Evolutionary conservation across 306 rosid genomes (phyloP), one percentile per base, ranked within the genome.

Genomic region (Gastrolobium villosum): DNA sequence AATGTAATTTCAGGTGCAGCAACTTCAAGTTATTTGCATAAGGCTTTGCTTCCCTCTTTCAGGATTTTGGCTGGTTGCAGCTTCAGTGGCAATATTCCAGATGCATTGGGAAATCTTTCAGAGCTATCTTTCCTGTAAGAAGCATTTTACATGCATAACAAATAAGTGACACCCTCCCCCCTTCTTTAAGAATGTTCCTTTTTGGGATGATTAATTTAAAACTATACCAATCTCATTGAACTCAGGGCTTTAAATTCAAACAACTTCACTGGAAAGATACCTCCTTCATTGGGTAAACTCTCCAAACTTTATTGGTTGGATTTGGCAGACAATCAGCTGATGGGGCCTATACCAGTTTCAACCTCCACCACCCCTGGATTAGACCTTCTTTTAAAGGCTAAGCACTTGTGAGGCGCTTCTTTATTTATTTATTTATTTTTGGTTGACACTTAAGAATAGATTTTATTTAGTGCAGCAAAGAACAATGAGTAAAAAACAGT

Each of bases 61-160:
- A 95, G 99, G 88, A 91, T 93, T 79, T 89, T 95, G 81, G 97
- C 98, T 72, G 97, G 98, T 35, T 95, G 99, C 66, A 5, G 93
- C 76, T 95, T 95, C 84, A 91, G 83, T 83, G 97, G 99, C 52
- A 83, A 31, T 50, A 89, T 95, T 71, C 99, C 99, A 35, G 86
- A 87, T 70, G 89, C 85, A 73, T 35, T 95, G 83, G 99, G 99
- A 32, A 86, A 91, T 46, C 98, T 95, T 75, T 70, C 79, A 49
- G 85, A 88, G 57, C 87, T 95, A 69, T 78, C 93, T 53, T 95
- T 93, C 90, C 81, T 95, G 99, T 95, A 87, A 91, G 96, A 81
- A 69, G 14, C 50, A 49, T 53, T 48, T 72, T 36, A 31, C 37
- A 36, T 72, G 54, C 30, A 67, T 34, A 53, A 63, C 61, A 70